Evolutionary conservation across 1,139 yeast genomes (phyloP).

Genomic region (Lodderomyces metapsilosis): DNA sequence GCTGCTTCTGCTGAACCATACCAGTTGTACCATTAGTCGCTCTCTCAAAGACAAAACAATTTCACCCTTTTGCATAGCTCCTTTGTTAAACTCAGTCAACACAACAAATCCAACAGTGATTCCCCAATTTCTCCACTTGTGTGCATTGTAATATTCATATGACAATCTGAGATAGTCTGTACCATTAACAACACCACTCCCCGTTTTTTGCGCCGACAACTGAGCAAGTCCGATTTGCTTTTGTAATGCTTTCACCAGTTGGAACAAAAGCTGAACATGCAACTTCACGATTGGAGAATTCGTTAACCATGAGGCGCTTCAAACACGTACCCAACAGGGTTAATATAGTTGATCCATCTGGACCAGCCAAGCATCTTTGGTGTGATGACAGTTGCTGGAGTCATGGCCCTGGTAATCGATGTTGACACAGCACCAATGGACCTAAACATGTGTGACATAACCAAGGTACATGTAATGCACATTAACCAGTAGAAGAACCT

Average conservation of each 20-base stretch:
- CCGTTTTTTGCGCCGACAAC: conserved; percentile 66
- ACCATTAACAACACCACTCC: conserved; percentile 55
- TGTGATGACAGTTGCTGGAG: conserved; percentile 56
- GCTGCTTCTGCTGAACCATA: conserved; percentile 29
- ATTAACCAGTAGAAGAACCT: conserved; percentile 54
- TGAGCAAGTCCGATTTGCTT: conserved; percentile 50
- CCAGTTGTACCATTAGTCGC: too few relatives aligned
- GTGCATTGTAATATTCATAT: conserved; percentile 50
- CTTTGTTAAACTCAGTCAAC: too few relatives aligned
- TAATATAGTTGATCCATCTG: conserved; percentile 57
- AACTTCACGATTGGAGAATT: conserved; percentile 48
- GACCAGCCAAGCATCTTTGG: conserved; percentile 62
- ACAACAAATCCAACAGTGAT: conserved; percentile 56
- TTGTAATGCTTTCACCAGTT: conserved; percentile 39
- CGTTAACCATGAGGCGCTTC: conserved; percentile 58
- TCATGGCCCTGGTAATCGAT: conserved; percentile 56
- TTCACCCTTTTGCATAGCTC: too few relatives aligned
- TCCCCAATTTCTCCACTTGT: conserved; percentile 87
- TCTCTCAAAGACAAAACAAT: conserved; percentile 50
- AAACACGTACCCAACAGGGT: conserved; percentile 57
- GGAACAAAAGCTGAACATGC: conserved; percentile 49
- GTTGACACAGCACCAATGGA: conserved; percentile 57
- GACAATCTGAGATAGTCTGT: conserved; percentile 48
- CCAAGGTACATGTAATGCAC: conserved; percentile 43
- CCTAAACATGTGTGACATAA: conserved; percentile 59